Base-by-base conservation (phyloP, 2,329 filamentous ascomycete species). In the Pseudocercospora crystallina region DNA sequence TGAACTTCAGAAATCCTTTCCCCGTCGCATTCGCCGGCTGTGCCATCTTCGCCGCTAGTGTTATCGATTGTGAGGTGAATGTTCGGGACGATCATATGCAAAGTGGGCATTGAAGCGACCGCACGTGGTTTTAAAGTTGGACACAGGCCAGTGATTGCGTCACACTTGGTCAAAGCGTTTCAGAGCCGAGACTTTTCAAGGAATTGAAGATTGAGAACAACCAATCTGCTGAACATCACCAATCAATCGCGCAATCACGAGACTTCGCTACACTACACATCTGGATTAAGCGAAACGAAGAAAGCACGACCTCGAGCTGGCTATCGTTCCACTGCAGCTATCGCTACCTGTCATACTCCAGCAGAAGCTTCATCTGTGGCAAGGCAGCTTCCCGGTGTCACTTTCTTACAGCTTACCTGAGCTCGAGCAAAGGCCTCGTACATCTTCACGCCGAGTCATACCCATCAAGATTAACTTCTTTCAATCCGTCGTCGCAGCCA, bases 261-360 rank as follows among this genome's bases (percentile, higher is more conserved):
- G 20, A 26, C 20, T 26, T 26, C 20, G 20, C 20, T 26, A 26
- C 20, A 26, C 20, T 26, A n/a, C n/a, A n/a, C n/a, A n/a, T n/a
- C n/a, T n/a, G n/a, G n/a, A n/a, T n/a, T n/a, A n/a, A n/a, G 20
- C 7, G 62, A 79, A 78, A 31, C 74, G 69, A 0, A 26, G 44
- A 61, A 57, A 5, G 61, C 57, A 3, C 49, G n/a, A 10, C 12
- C 11, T 26, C 34, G 39, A 42, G 13, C 50, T 53, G 45, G 40
- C 50, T 26, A 17, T 31, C 5, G 3, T 45, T 31, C 30, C 40
- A 42, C 33, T 42, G 20, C 31, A 48, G 20, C 31, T 53, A 5
- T 39, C 15, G 13, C 8, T 38, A 10, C 39, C 39, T 13, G 10
- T 49, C 11, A 37, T 45, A 15, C 29, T 31, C 5, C 50, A 45